These are phyloP conservation scores for Tricholoma sp. DNA, from an alignment of 768 basidiomycete species.

Conservation along the genomic window DNA sequence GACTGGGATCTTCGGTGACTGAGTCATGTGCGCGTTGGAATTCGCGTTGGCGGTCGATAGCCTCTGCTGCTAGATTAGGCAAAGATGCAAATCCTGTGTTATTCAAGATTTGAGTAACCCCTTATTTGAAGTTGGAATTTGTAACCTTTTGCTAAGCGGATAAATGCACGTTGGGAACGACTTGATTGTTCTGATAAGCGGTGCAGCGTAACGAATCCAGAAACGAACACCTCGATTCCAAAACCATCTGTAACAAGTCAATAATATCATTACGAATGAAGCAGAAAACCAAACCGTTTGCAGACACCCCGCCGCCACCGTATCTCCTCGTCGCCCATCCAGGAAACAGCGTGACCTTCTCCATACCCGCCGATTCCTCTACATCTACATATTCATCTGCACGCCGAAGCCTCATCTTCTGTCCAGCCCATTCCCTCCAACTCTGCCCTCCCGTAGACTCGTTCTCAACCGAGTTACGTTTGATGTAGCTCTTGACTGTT, in stretches of 20 bases:
- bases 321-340: slow-evolving; percentile 72
- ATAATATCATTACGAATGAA: neutral
- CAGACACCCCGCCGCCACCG: slow-evolving; percentile 13
- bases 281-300: slow-evolving; percentile 15
- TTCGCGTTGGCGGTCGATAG: slow-evolving; percentile 43
- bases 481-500: slow-evolving; percentile 46
- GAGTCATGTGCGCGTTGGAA: slow-evolving; percentile 32
- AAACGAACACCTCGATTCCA: slow-evolving; percentile 67
- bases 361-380: too few species aligned
- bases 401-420: slow-evolving; percentile 39
- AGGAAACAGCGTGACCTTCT: slow-evolving; percentile 64
- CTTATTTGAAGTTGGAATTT: neutral
- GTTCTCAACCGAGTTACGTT: too few species aligned
- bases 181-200: slow-evolving; percentile 56
- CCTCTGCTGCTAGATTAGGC: slow-evolving; percentile 47
- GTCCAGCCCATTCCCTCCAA: slow-evolving; percentile 63
- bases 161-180: slow-evolving; percentile 72
- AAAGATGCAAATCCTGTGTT: slow-evolving; percentile 64
- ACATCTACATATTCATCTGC: slow-evolving; percentile 6
- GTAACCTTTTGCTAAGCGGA: slow-evolving; percentile 72
- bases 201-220: slow-evolving; percentile 68
- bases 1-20: too few species aligned
- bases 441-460: slow-evolving; percentile 27
- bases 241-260: slow-evolving; percentile 43
- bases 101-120: too few species aligned